Evolutionary conservation across 176 grass and related monocot genomes (phyloP).

Genomic region (Carex pumila): DNA sequence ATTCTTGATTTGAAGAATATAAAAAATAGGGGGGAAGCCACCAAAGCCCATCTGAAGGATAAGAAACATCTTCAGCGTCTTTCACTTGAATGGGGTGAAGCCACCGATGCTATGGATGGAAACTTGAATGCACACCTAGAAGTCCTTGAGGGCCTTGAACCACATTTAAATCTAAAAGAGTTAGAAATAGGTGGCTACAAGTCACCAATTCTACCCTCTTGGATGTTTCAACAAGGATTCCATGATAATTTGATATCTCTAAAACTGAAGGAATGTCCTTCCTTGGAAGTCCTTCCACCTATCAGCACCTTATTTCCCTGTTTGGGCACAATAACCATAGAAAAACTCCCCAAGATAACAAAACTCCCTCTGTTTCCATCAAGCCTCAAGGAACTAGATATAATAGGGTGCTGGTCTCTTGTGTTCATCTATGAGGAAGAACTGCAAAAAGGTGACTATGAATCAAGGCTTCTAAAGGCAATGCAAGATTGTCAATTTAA

Average conservation of each 20-base stretch:
- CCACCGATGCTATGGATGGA: background rate
- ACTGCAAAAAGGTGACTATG: background rate
- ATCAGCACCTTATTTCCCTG: too few relatives aligned
- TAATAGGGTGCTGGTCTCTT: background rate
- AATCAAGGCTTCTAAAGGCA: background rate
- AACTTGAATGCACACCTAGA: background rate
- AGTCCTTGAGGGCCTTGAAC: background rate
- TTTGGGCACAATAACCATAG: too few relatives aligned
- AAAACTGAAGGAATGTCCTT: background rate
- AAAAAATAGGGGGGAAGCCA: background rate
- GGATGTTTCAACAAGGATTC: background rate
- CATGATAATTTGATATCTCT: background rate
- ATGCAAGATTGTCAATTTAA: background rate
- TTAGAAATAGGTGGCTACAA: background rate
- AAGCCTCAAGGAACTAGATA: background rate
- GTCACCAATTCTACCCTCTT: background rate
- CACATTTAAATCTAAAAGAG: background rate
- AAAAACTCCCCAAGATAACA: too few relatives aligned
- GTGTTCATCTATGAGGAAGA: background rate
- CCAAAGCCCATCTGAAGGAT: background rate
- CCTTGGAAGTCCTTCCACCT: background rate
- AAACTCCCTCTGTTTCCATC: background rate
- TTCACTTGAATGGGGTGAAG: background rate
- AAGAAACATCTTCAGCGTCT: slow-evolving; percentile 7
- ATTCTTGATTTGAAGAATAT: slow-evolving; percentile 12